Evolutionary conservation across 306 rosid genomes (phyloP), one percentile per base, ranked within the genome.

Genomic region (Quercus parvula): DNA sequence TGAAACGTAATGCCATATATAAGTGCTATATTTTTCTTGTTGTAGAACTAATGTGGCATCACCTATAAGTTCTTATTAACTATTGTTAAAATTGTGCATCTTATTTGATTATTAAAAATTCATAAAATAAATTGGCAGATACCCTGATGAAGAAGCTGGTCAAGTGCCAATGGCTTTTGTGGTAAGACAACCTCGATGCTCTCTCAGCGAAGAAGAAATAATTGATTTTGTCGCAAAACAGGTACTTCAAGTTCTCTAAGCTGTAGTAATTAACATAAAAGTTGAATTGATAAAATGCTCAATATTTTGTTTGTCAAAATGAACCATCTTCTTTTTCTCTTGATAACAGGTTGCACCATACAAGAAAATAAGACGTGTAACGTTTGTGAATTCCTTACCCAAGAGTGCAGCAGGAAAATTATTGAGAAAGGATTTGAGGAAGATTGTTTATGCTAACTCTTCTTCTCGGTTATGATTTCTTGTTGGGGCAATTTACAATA

Each of bases 71-170:
- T 41, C 46, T 41, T 41, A 8, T 0, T 33, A 8, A 38, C 46
- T 8, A 41, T 41, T 41, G 2, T 41, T 41, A 41, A 8, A 41
- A 41, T 8, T 41, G 4, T 12, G 14, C 14, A 49, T 49, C 6
- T 61, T 9, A 67, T 19, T 27, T n/a, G 81, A 5, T 8, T 31
- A 5, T 58, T 5, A 76, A 4, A 28, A 4, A 49, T 12, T 49
- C 17, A 49, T 49, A 49, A 10, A 12, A 49, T 49, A 66, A 49
- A 22, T 52, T 57, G 7, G 54, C 77, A 79, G 78, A 73, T 79
- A 79, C 30, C 78, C 77, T 13, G 78, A 79, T 6, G 83, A 79
- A n/a, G 64, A 71, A 73, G 83, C 83, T 33, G 83, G 83, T 52
- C 64, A 79, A 25, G 54, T 79, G 17, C 83, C 83, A 6, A 79